Percentiles rank a stretch among this genome's conserved stretches.
Conservation (phyloP, 257 asterid genomes). For the Solanum tacnaense region DNA sequence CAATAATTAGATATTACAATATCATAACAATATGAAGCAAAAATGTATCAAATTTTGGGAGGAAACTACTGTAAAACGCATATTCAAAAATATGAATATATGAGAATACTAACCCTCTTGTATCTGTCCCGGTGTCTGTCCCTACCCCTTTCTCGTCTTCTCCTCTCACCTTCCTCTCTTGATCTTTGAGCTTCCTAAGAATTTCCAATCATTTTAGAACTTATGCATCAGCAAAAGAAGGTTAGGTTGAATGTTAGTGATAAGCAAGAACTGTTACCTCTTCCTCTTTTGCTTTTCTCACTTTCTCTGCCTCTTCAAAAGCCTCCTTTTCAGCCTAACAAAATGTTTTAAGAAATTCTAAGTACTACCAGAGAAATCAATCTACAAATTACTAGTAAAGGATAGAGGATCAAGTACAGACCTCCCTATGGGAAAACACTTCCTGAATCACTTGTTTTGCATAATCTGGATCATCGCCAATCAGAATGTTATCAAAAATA, state of each 20-base stretch:
- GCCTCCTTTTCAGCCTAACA: slow-evolving; percentile 36
- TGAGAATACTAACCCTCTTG: background rate
- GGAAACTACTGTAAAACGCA: background rate
- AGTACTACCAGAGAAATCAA: background rate
- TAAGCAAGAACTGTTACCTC: slow-evolving; percentile 13
- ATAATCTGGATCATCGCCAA: slow-evolving; percentile 18
- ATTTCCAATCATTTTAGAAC: background rate
- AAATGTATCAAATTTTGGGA: no score
- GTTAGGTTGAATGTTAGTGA: background rate
- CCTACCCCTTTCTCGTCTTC: slow-evolving; percentile 6
- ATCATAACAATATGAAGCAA: background rate
- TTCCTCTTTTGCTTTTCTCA: slow-evolving; percentile 8
- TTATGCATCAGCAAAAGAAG: background rate
- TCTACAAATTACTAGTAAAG: background rate
- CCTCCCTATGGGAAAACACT: slow-evolving; percentile 9
- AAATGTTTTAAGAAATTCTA: background rate
- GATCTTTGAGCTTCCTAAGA: slow-evolving; percentile 8
- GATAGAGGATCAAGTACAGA: background rate
- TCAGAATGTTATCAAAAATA: slow-evolving; percentile 13
- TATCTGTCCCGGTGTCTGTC: background rate
- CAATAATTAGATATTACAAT: background rate
- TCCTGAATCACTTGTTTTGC: slow-evolving; percentile 13
- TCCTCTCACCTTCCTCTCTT: slow-evolving; percentile 15
- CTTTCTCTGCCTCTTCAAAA: slow-evolving; percentile 18
- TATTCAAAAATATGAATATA: background rate